Conservation (phyloP, 805 yeast species). For the Wickerhamiella slavikovae region DNA sequence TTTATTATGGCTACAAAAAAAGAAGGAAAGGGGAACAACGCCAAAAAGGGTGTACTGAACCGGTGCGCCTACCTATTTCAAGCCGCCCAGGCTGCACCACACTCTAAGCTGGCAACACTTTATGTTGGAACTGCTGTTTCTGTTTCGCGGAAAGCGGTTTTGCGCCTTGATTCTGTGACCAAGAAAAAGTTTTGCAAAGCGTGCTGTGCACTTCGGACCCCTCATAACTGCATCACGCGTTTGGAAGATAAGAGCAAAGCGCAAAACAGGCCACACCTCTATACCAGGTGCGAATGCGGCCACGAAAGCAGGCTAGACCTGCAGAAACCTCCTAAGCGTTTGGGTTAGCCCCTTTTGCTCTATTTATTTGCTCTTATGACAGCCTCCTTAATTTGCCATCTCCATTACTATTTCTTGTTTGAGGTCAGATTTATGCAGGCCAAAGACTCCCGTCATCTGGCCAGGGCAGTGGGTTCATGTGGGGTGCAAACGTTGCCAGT, state of each 20-base stretch:
- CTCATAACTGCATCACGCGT: constrained; percentile 56
- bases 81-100: no score
- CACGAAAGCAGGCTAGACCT: constrained; percentile 43
- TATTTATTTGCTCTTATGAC: no score
- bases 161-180: constrained; percentile 22
- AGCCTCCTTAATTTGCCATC: no score
- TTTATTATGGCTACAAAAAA: no score
- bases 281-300: constrained; percentile 38
- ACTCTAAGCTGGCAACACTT: constrained; percentile 6
- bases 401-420: no score
- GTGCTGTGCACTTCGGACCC: constrained; percentile 32
- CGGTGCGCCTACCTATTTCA: no score
- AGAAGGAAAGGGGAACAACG: no score
- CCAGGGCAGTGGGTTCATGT: constrained; percentile 32
- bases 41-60: no score
- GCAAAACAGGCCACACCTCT: no score
- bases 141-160: constrained; percentile 4
- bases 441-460: constrained; percentile 14
- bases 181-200: constrained; percentile 27
- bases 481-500: constrained; percentile 14
- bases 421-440: no score
- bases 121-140: constrained; percentile 9
- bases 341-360: constrained; percentile 22
- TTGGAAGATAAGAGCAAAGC: no score
- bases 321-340: constrained; percentile 34